Base-by-base conservation (phyloP, 768 basidiomycete genomes). In the Mycena olivaceomarginata region DNA sequence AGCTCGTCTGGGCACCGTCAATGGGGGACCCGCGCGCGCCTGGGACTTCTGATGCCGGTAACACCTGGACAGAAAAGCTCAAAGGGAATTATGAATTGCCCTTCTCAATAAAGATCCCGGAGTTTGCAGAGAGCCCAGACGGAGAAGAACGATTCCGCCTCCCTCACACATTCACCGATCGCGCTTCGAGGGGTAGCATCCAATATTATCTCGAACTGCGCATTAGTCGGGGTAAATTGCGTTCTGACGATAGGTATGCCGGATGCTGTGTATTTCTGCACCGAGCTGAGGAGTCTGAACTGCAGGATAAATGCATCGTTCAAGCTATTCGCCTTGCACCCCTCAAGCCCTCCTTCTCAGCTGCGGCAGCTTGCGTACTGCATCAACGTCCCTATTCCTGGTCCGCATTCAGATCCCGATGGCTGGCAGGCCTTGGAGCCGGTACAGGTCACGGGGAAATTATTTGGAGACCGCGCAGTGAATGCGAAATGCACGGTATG, bases 401-500 rank as follows among this genome's bases (percentile, higher is more conserved):
- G 67, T 4, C 77, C 77, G 6, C 56, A 68, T 46, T 67, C 41
- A 10, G 77, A 78, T 69, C 60, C 77, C 9, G 66, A 68, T 5
- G 77, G 77, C 11, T 78, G 77, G 77, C 56, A 72, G 41, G 69
- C 74, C 5, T 15, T 75, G 20, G 56, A 72, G 5, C 51, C 77
- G 1, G 77, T 75, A 2, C 65, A 46, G 8, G 65, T 78, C 41
- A 39, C n/a, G 74, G 77, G 31, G 4, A 67, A 15, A 39, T 31
- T 68, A 10, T 78, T 75, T n/a, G 77, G 74, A 10, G 41, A 68
- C 15, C 73, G 77, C 5, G 20, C 45, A 16, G 77, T 78, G 40
- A 56, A 75, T 46, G 70, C 70, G 13, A 72, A 75, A 66, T 75
- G 73, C 67, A 75, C 70, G n/a, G 77, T 72, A 70, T 65, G 57